Conservation (phyloP, 2,329 filamentous ascomycete genomes). For the Aspergillus transmontanensis region DNA sequence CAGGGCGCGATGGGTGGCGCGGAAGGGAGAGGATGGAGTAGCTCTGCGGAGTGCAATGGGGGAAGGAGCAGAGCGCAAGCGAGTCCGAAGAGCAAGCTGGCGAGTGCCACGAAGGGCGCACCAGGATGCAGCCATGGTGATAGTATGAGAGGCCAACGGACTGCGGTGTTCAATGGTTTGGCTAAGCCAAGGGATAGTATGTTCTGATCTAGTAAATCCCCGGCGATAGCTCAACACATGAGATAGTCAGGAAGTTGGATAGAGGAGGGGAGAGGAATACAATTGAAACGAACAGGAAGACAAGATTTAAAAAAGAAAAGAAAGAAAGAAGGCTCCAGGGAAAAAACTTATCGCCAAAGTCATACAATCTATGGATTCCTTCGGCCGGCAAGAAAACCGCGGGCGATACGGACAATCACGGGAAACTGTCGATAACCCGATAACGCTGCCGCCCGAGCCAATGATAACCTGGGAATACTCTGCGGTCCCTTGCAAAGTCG, state of each 20-base stretch:
- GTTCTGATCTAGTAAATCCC: background rate
- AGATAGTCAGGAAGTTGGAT: background rate
- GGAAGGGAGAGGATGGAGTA: conserved; percentile 33
- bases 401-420: conserved; percentile 18
- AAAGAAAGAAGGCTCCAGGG: conserved; percentile 6
- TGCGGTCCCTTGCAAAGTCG: background rate
- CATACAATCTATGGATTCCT: conserved; percentile 6
- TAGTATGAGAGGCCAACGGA: conserved; percentile 2
- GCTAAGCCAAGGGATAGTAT: conserved; percentile 5
- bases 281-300: conserved; percentile 7
- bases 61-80: conserved; percentile 27
- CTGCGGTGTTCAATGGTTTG: conserved; percentile 1
- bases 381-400: conserved; percentile 19
- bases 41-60: conserved; percentile 25
- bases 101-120: conserved; percentile 39
- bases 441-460: conserved; percentile 16
- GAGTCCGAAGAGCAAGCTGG: conserved; percentile 38
- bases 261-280: background rate
- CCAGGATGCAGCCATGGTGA: conserved; percentile 36
- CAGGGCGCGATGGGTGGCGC: conserved; percentile 32
- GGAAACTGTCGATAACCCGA: conserved; percentile 20
- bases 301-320: conserved; percentile 7
- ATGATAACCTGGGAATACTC: background rate
- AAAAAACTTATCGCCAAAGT: background rate
- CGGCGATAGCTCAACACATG: conserved; percentile 7